Evolutionary conservation across 352 stramenopile species (phyloP).

Genomic region (Pythium dissotocum): DNA sequence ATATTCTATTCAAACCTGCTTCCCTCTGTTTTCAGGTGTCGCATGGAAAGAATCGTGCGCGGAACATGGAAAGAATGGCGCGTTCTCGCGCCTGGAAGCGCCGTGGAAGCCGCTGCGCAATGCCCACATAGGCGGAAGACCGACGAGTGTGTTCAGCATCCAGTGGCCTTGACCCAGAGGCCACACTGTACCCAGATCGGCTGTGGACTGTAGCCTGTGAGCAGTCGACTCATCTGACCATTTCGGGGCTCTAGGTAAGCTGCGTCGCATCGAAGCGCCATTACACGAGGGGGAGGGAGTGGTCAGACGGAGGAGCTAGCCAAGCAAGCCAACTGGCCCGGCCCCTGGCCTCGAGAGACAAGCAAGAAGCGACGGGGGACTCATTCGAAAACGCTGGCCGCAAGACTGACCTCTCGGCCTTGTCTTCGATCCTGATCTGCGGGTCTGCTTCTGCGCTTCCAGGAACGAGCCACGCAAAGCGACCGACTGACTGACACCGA

Average conservation of each 20-base stretch:
- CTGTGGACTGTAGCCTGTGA: neutral
- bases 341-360: neutral
- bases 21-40: neutral
- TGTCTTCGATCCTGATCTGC: neutral
- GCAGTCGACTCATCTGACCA: conserved; percentile 11
- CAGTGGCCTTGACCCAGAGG: neutral
- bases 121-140: neutral
- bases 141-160: neutral
- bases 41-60: conserved; percentile 4
- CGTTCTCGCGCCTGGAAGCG: conserved; percentile 12
- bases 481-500: neutral
- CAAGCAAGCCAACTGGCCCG: no score
- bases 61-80: conserved; percentile 27
- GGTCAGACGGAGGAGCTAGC: neutral
- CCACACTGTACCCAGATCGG: neutral
- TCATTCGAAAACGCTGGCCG: neutral
- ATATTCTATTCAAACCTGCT: neutral
- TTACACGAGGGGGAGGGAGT: neutral
- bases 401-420: neutral
- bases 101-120: conserved; percentile 4
- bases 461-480: neutral
- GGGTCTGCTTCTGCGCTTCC: neutral
- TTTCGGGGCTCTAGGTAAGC: conserved; percentile 9
- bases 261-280: neutral
- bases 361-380: neutral